Base-by-base conservation (phyloP, 2,329 filamentous ascomycete species). In the Fusarium humuli region DNA sequence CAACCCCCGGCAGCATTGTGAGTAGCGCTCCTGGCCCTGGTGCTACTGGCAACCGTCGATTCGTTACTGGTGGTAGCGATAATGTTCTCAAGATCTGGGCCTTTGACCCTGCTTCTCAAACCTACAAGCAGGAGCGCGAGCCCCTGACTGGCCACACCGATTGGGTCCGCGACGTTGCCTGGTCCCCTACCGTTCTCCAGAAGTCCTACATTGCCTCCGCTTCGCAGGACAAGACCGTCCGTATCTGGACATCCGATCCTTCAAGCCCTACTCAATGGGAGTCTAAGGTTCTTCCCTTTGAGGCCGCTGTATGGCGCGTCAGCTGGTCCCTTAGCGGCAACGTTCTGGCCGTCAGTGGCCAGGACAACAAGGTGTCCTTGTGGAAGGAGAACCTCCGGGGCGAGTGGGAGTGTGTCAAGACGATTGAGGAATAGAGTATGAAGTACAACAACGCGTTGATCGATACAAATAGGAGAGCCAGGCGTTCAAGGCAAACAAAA, bases 331-430 rank as follows among this genome's bases (percentile, higher is more conserved):
- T 98, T 78, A 97, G 94, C 80, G 96, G 96, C 55, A 99, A 99
- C 79, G 94, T 98, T 22, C 86, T 99, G 75, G 96, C 96, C 12
- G 94, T 98, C 68, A 96, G 92, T 78, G 94, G 94, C 41, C 93
- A 92, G 27, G 95, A 99, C 82, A 99, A 99, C 86, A 94, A 97
- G 83, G 94, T 99, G 59, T 97, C 92, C 57, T 82, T 99, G 80
- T 99, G 95, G 95, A 99, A 98, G 87, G 96, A 99, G 87, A 97
- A 97, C 79, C 84, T 99, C 75, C 92, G 92, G 79, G 96, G 96
- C 58, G 93, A 97, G 78, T 99, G 96, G 96, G 94, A 98, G 82
- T 93, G 92, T 77, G 93, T 98, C 72, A 98, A 97, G 88, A 94
- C 93, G 64, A 94, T 99, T 79, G 95, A 97, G 80, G 94, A 97